phyloP scores from a whole-genome alignment of 1,284 basidiomycete species.

The Coniferiporia weirii region DNA sequence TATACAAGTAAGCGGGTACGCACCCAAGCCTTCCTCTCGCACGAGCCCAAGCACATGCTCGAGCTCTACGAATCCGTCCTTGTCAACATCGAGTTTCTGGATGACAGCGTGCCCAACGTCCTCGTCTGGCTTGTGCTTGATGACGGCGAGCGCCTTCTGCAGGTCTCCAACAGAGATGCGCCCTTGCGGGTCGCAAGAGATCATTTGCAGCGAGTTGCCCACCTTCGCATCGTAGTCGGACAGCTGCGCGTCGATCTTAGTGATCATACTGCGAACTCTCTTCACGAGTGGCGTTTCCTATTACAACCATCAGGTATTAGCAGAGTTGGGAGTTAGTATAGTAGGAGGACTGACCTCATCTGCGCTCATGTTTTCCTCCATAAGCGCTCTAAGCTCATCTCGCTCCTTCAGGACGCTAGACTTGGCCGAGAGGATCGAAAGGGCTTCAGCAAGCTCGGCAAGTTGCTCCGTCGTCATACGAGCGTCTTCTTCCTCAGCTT shows the following conservation, averaged over 20 bases:
- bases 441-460: constrained; percentile 88
- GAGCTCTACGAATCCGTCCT: constrained; percentile 90
- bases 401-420: constrained; percentile 98
- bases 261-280: constrained; percentile 92
- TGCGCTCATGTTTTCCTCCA: constrained; percentile 87
- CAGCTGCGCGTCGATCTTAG: constrained; percentile 91
- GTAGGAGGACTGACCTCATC: constrained; percentile 57
- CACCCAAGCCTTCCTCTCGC: constrained; percentile 74
- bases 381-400: constrained; percentile 81
- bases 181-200: constrained; percentile 88
- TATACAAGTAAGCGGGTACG: constrained; percentile 22
- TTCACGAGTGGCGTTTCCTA: constrained; percentile 85
- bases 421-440: constrained; percentile 89
- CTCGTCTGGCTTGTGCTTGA: constrained; percentile 91
- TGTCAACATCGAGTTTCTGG: constrained; percentile 93
- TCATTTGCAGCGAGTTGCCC: constrained; percentile 90
- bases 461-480: constrained; percentile 98
- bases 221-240: constrained; percentile 90
- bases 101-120: constrained; percentile 87
- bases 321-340: not conserved
- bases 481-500: constrained; percentile 62
- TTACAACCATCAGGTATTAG: constrained; percentile 6
- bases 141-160: constrained; percentile 85
- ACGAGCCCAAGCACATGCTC: constrained; percentile 79
- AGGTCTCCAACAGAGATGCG: constrained; percentile 89